Percentiles rank a stretch among this genome's conserved stretches.
Conservation (phyloP, 2,329 filamentous ascomycete genomes). For the Epichloe aotearoae region DNA sequence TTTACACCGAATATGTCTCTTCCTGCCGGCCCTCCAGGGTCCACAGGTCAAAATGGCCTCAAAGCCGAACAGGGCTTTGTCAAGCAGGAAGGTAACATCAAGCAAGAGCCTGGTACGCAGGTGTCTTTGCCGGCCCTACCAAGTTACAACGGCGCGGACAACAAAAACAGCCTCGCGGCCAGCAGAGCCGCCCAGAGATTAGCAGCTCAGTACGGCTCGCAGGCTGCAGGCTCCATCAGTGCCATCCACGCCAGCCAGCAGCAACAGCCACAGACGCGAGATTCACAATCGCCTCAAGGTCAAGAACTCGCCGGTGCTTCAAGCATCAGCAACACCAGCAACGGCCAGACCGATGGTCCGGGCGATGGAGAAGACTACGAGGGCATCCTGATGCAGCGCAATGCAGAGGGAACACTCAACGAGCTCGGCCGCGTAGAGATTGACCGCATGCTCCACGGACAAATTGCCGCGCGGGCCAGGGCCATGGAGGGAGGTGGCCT, state of each 20-base stretch:
- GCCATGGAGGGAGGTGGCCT: conserved; percentile 62
- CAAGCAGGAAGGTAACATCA: conserved; percentile 35
- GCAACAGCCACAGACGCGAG: conserved; percentile 16
- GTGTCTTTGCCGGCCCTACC: conserved; percentile 19
- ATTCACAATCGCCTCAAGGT: conserved; percentile 15
- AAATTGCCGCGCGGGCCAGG: conserved; percentile 52
- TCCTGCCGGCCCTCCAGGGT: conserved; percentile 18
- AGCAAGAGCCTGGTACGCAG: conserved; percentile 29
- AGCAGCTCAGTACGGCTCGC: conserved; percentile 45
- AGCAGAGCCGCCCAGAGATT: conserved; percentile 44
- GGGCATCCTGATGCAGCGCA: conserved; percentile 45
- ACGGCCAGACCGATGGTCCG: conserved; percentile 61
- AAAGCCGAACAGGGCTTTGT: conserved; percentile 31
- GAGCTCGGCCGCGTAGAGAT: conserved; percentile 50
- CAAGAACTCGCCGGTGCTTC: conserved; percentile 7
- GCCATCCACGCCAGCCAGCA: conserved; percentile 38
- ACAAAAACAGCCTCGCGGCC: conserved; percentile 30
- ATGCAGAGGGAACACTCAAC: conserved; percentile 37
- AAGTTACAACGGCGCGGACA: conserved; percentile 19
- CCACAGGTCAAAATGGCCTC: conserved; percentile 20
- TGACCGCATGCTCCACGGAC: conserved; percentile 54
- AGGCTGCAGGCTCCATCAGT: conserved; percentile 53
- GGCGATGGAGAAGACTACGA: conserved; percentile 40
- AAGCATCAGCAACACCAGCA: conserved; percentile 24
- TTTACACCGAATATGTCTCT: conserved; percentile 20